Percentiles rank a stretch among this genome's conserved stretches.
These are phyloP conservation scores for Penicillium waksmanii DNA, from an alignment of 495 filamentous ascomycete genomes.

Conservation along the genomic window DNA sequence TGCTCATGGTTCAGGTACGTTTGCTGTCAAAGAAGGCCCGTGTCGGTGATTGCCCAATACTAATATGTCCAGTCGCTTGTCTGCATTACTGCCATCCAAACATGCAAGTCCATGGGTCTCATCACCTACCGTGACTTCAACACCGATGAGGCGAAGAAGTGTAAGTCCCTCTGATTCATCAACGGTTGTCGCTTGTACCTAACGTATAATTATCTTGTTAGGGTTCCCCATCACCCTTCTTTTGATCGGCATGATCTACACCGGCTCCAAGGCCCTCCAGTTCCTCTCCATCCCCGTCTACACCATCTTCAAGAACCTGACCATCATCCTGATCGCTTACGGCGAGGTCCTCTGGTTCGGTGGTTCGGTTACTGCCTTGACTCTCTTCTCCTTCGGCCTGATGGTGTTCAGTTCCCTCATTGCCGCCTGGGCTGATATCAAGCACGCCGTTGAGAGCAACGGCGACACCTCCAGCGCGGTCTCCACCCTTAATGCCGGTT, in stretches of 20 bases:
- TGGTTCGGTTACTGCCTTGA: constrained; percentile 83
- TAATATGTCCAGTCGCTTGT: constrained; percentile 70
- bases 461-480: constrained; percentile 72
- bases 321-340: constrained; percentile 98
- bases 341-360: constrained; percentile 99
- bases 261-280: constrained; percentile 92
- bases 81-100: constrained; percentile 85
- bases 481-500: constrained; percentile 91
- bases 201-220: constrained; percentile 34
- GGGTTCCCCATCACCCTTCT: constrained; percentile 98
- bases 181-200: constrained; percentile 4
- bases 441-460: constrained; percentile 70
- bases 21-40: constrained; percentile 1
- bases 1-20: constrained; percentile 87
- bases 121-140: constrained; percentile 94
- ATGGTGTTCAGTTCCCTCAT: constrained; percentile 97
- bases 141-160: constrained; percentile 86
- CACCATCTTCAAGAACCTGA: constrained; percentile 99
- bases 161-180: constrained; percentile 51
- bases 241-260: constrained; percentile 99
- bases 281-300: constrained; percentile 98
- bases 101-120: constrained; percentile 78
- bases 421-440: constrained; percentile 97
- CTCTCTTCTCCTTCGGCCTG: constrained; percentile 92
- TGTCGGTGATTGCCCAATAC: constrained; percentile 14